These are phyloP conservation scores for Lactarius hatsudake DNA, from an alignment of 768 basidiomycete genomes.

Conservation along the genomic window DNA sequence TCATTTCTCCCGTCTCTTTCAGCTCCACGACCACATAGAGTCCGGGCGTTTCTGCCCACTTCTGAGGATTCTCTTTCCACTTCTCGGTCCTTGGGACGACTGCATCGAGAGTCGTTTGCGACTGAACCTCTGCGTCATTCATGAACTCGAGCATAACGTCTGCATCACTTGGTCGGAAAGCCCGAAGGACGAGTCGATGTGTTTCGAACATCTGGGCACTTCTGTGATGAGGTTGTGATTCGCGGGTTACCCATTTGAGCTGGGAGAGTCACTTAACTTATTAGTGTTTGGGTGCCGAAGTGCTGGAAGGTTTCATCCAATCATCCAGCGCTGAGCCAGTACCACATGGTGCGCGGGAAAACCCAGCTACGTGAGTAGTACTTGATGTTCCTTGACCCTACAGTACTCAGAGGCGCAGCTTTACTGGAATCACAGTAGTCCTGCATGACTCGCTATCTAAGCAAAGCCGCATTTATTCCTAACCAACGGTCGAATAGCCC, in stretches of 20 bases:
- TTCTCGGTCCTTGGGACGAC: constrained; percentile 7
- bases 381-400: background rate
- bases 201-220: constrained; percentile 3
- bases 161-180: constrained; percentile 3
- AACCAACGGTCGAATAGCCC: background rate
- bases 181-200: constrained; percentile 1
- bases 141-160: background rate
- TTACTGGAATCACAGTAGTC: background rate
- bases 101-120: background rate
- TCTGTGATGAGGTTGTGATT: background rate
- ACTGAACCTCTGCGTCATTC: background rate
- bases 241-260: background rate
- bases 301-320: background rate
- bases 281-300: background rate
- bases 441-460: background rate
- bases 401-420: background rate
- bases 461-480: background rate
- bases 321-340: background rate
- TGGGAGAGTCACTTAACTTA: background rate
- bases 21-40: background rate
- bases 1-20: constrained; percentile 4
- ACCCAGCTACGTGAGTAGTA: background rate
- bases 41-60: background rate
- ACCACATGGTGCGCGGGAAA: background rate
- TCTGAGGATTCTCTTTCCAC: background rate